Evolutionary conservation across 176 grass and related monocot genomes (phyloP), one percentile per base, ranked within the genome.

Genomic region (Lolium perenne): DNA sequence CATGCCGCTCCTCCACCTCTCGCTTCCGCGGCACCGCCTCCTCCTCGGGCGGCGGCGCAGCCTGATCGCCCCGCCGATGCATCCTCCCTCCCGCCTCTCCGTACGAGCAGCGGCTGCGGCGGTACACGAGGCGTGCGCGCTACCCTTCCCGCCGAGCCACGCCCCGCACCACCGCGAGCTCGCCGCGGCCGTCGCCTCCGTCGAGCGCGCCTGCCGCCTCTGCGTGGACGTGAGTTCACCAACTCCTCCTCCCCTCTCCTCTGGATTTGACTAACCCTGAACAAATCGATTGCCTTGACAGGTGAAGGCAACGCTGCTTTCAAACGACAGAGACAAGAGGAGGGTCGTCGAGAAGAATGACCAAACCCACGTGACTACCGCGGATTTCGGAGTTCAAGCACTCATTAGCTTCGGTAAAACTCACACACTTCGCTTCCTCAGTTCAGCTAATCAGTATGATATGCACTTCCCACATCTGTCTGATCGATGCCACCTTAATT

Each of bases 311-410:
- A 91, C 91, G 7, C 79, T 98, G 46, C 90, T 95, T 26, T 94
- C 90, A 57, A 43, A 79, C 71, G 90, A 92, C 66, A 71, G 23
- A 16, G 63, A 66, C 63, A 66, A 6, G 25, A 35, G 49, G 56
- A 85, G 63, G 72, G 89, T 98, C 75, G 88, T 98, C 69, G 93
- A 94, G 77, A 98, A 95, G 86, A 88, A 81, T 46, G 93, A 95
- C 82, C 83, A 92, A 67, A 92, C 82, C 20, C 93, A 92, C 59
- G 93, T 98, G 7, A 98, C 90, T 10, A 47, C 94, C 35, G 96
- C 96, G 0, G 93, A 98, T 92, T 98, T 98, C 16, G 86, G 93
- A 29, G 96, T 98, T 40, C 93, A 98, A 72, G 90, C 93, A 80
- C 90, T 98, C 71, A 81, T 98, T 87, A 95, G 96, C 80, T 88